These are phyloP conservation scores for Micractinium sp. DNA, from an alignment of 139 green algal species.

Conservation along the genomic window DNA sequence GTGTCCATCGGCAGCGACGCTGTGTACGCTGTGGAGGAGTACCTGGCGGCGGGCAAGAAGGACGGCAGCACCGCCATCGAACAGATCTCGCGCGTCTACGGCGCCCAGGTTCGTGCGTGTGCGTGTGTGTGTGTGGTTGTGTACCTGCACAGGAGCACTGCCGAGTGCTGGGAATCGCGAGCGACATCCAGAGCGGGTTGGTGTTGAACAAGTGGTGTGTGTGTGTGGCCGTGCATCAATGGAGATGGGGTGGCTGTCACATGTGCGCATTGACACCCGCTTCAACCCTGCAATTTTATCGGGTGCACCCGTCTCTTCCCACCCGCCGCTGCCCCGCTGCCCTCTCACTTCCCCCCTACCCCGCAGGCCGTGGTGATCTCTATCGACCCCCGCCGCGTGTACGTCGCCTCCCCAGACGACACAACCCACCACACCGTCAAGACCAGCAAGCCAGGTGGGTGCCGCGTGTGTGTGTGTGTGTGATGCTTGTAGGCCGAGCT, in stretches of 20 bases:
- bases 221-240: too few relatives aligned
- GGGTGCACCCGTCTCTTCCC: too few relatives aligned
- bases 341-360: constrained; percentile 56
- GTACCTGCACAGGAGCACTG: neutral
- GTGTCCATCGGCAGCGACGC: constrained; percentile 97
- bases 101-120: constrained; percentile 69
- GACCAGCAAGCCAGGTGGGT: constrained; percentile 45
- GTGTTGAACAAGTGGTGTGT: too few relatives aligned
- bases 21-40: constrained; percentile 76
- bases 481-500: neutral
- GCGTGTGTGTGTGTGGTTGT: neutral
- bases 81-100: constrained; percentile 96
- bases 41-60: constrained; percentile 53
- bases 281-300: neutral
- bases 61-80: constrained; percentile 88
- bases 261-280: too few relatives aligned
- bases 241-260: too few relatives aligned
- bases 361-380: constrained; percentile 87
- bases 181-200: too few relatives aligned
- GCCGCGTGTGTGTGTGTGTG: neutral
- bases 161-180: too few relatives aligned
- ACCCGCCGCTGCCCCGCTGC: neutral
- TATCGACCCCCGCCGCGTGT: constrained; percentile 94
- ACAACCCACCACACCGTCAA: constrained; percentile 70
- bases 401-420: constrained; percentile 73